Evolutionary conservation across 2,329 filamentous ascomycete genomes (phyloP), one percentile per base, ranked within the genome.

Genomic region (Torrubiella hemipterigena): DNA sequence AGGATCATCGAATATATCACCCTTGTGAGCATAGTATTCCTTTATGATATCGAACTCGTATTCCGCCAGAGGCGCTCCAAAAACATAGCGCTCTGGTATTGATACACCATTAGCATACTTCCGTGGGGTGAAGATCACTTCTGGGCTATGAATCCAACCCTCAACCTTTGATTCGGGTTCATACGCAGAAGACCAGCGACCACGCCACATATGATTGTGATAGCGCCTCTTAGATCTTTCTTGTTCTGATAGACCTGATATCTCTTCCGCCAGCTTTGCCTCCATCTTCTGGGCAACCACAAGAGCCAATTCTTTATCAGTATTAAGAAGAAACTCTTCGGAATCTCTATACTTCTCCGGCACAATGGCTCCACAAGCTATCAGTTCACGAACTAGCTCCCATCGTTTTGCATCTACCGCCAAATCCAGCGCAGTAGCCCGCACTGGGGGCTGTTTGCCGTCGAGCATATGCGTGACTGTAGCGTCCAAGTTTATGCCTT

Each of bases 361-460:
- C 11, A 14, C 14, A 6, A 19, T 16, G 6, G 29, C 29, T 17
- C 29, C 29, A 21, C 29, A 31, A 10, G 29, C 19, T 3, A 31
- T 7, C 4, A 31, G 29, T 15, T 31, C 29, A 9, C 29, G 29
- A 24, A 31, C 29, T 4, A 31, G 19, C n/a, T 31, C 29, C 29
- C 29, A 31, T 10, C 29, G 29, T 17, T 31, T 23, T 25, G 29
- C 15, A 5, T 6, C 7, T 9, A 31, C 20, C 6, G 29, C 19
- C 19, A 31, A n/a, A 13, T 31, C 29, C 7, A 31, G n/a, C 6
- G 29, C 18, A 4, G 29, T 31, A 17, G 29, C 17, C 10, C 24
- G 6, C 5, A 23, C 12, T 23, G 13, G 13, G 12, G 5, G 8
- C 8, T 8, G 8, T n/a, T 22, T 5, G 4, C 17, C 29, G 8